phyloP scores from a whole-genome alignment of 805 yeast genomes.

The Phaffomyces opuntiae region DNA sequence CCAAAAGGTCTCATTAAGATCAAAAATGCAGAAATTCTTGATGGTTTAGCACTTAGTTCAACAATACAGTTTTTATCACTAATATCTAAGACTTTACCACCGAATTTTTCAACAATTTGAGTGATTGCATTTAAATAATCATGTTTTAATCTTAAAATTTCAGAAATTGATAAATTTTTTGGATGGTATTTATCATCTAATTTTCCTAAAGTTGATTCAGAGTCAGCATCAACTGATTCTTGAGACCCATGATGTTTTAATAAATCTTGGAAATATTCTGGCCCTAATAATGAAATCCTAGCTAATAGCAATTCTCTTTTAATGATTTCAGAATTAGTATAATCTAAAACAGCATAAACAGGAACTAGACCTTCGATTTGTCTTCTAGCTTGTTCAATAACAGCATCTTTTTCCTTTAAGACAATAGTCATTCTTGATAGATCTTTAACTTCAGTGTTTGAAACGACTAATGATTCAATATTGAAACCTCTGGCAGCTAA shows the following conservation, averaged over 20 bases:
- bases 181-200: constrained; percentile 59
- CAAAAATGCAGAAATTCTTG: constrained; percentile 79
- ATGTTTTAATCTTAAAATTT: constrained; percentile 91
- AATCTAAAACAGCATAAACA: constrained; percentile 95
- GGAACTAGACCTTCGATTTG: constrained; percentile 98
- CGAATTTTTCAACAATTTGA: constrained; percentile 75
- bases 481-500: constrained; percentile 98
- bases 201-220: constrained; percentile 21
- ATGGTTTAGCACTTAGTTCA: constrained; percentile 91
- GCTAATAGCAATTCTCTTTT: constrained; percentile 88
- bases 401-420: constrained; percentile 89
- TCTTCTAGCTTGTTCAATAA: constrained; percentile 95
- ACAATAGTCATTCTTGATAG: constrained; percentile 96
- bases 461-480: constrained; percentile 94
- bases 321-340: constrained; percentile 83
- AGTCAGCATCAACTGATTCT: constrained; percentile 21
- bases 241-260: constrained; percentile 65
- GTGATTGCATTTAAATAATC: constrained; percentile 80
- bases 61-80: constrained; percentile 91
- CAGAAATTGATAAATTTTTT: constrained; percentile 79
- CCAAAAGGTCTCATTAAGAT: constrained; percentile 93
- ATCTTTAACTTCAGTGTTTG: constrained; percentile 93
- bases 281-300: constrained; percentile 87
- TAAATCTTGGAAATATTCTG: constrained; percentile 96
- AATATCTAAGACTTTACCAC: constrained; percentile 89